Conservation (phyloP, 2,329 filamentous ascomycete genomes). For the Penicillium brevicompactum region DNA sequence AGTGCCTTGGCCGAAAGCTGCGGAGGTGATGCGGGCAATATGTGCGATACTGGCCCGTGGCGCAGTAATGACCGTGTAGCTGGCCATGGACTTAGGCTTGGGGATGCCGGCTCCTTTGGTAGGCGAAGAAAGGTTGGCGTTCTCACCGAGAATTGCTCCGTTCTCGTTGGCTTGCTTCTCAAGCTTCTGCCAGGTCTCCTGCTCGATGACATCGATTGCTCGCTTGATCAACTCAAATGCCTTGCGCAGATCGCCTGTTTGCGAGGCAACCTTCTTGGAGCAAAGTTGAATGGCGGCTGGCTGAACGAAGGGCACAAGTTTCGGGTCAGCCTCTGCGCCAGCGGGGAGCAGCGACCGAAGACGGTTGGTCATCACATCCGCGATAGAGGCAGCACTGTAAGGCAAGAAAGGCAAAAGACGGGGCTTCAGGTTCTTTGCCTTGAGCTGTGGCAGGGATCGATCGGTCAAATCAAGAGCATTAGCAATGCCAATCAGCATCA, state of each 20-base stretch:
- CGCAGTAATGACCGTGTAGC: conserved; percentile 74
- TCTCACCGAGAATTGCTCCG: conserved; percentile 77
- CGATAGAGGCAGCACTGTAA: conserved; percentile 85
- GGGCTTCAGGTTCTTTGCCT: conserved; percentile 88
- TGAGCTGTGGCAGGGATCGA: conserved; percentile 88
- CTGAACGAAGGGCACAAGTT: conserved; percentile 83
- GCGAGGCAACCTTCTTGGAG: conserved; percentile 89
- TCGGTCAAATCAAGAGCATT: conserved; percentile 96
- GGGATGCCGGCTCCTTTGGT: conserved; percentile 37
- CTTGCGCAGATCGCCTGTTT: conserved; percentile 91
- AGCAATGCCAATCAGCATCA: conserved; percentile 88
- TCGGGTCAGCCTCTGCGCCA: conserved; percentile 46
- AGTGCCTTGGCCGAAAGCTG: conserved; percentile 87
- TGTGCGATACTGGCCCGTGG: conserved; percentile 88
- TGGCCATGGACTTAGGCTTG: conserved; percentile 47
- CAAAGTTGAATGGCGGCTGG: conserved; percentile 92
- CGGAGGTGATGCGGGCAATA: conserved; percentile 85
- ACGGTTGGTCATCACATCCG: conserved; percentile 79
- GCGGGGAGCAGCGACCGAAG: conserved; percentile 71
- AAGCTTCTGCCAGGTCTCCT: conserved; percentile 75
- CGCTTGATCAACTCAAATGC: conserved; percentile 92
- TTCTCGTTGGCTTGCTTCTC: conserved; percentile 62
- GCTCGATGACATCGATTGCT: conserved; percentile 85
- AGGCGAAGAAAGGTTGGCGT: conserved; percentile 68
- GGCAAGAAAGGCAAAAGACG: conserved; percentile 88